Base-by-base conservation (phyloP, 805 yeast species). In the Ogataea saltuana region DNA sequence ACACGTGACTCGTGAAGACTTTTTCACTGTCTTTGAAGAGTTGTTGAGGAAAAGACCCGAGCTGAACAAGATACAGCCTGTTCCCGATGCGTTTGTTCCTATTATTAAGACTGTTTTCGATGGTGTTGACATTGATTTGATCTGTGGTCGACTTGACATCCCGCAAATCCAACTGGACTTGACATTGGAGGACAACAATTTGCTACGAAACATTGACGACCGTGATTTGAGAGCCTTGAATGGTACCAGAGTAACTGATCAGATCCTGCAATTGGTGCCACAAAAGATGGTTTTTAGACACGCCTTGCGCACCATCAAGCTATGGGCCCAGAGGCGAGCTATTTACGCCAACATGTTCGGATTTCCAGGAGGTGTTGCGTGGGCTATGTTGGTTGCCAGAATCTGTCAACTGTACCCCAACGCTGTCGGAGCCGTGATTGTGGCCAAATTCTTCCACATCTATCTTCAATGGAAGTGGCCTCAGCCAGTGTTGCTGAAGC, bases 341-440 rank as follows among this genome's bases (percentile, higher is more conserved):
- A 79, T 93, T 12, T 93, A 93, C 66, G 97, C 88, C 6, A 93
- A 93, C 60, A 85, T 93, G 33, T 88, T 85, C 75, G 99, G 99
- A 0, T 93, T 91, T 66, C 99, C 98, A 1, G 99, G 99, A 58
- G 99, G 99, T 65, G 99, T 93, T 37, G 99, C 99, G 1, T 93
- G 99, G 99, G 99, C 99, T 1, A 93, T 93, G 97, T 65, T 93
- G 30, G 97, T 90, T n/a, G 99, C 98, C 1, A 75, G 99, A 56
- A 88, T 93, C 21, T 93, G 99, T 65, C 99, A 93, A 63, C 68
- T 93, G 39, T 93, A 91, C 61, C 99, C 99, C 8, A 91, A 91
- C 65, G 95, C 98, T 0, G 95, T 89, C 10, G 83, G 97, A 48
- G 88, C 98, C 0, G 88, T 86, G 2, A 85, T 93, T 40, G 83